A percentile compares a stretch with the other conserved stretches of the same genome.
phyloP scores from a whole-genome alignment of 139 green algal species.

The Chlamydomonas asymmetrica region DNA sequence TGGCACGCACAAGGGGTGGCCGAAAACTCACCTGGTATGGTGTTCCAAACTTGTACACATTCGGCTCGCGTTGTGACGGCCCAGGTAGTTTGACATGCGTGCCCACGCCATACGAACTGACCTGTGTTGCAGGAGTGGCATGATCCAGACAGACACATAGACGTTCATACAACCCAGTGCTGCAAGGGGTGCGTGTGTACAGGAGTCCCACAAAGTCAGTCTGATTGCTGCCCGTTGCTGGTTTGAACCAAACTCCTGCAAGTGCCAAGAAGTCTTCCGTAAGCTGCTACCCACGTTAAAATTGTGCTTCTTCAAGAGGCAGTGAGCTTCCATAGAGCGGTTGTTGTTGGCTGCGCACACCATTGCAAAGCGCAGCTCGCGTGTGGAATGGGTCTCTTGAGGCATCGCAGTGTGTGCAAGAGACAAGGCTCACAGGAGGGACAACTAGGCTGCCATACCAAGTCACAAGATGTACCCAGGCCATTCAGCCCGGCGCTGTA shows the following conservation, averaged over 20 bases:
- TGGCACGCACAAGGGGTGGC: too few relatives aligned
- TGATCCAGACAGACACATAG: background rate
- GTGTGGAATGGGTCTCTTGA: too few relatives aligned
- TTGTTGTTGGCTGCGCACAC: conserved; percentile 93
- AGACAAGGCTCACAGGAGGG: too few relatives aligned
- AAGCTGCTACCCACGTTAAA: conserved; percentile 69
- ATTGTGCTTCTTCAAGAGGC: conserved; percentile 61
- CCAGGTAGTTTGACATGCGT: conserved; percentile 84
- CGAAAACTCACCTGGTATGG: conserved; percentile 78
- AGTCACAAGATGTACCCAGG: too few relatives aligned
- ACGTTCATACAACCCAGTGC: background rate
- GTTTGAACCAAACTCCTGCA: too few relatives aligned
- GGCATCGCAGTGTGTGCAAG: too few relatives aligned
- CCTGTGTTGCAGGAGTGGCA: conserved; percentile 7
- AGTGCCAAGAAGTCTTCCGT: too few relatives aligned
- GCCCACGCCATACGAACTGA: conserved; percentile 79
- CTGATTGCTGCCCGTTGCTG: too few relatives aligned
- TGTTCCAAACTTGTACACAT: conserved; percentile 83
- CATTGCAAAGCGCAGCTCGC: conserved; percentile 72
- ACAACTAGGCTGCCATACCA: too few relatives aligned
- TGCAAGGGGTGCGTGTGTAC: too few relatives aligned
- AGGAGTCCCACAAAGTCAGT: too few relatives aligned
- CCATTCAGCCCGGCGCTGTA: too few relatives aligned
- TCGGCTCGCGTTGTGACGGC: conserved; percentile 68
- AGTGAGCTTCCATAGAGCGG: conserved; percentile 87